Base-by-base conservation (phyloP, 176 grass and related monocot genomes). In the Triticum monococcum region DNA sequence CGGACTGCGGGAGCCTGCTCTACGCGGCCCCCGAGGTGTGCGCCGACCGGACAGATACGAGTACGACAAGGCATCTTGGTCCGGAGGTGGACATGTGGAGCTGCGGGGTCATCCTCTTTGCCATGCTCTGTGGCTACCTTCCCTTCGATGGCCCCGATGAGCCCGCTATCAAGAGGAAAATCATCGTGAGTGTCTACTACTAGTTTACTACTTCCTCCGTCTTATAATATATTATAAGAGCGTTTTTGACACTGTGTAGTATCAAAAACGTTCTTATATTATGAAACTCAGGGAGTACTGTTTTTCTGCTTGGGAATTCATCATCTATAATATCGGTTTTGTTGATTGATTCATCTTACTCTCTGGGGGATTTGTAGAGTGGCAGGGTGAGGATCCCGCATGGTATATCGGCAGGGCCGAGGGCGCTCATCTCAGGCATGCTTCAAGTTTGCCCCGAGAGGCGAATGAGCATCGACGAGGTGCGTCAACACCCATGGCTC, bases 11-110 rank as follows among this genome's bases (percentile, higher is more conserved):
- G 6, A 93, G 89, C 83, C 85, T 64, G 7, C 59, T 65, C 28
- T 96, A 96, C 82, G 91, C 91, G 43, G 87, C 94, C 5, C 94
- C 91, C 7, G 94, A 94, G 87, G 25, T 75, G 72, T 5, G 28
- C 24, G 41, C 23, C 13, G 25, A 75, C 14, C 43, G 43, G 14
- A n/a, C 9, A 9, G 68, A 71, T 40, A 16, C n/a, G 14, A 7
- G 38, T 40, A 8, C n/a, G 14, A 7, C 9, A 5, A 75, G 41
- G 17, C 86, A 93, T 72, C 59, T 85, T 12, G 94, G 91, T 5
- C 94, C 91, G 22, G 86, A 89, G 45, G 87, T 95, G 68, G 91
- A 93, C 86, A 91, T 93, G 14, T 96, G 94, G 94, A 91, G 90
- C 84, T 95, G 88, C 65, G 93, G 90, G 22, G 88, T 95, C 68